phyloP scores from a whole-genome alignment of 805 yeast genomes.

The Starmerella apis region DNA sequence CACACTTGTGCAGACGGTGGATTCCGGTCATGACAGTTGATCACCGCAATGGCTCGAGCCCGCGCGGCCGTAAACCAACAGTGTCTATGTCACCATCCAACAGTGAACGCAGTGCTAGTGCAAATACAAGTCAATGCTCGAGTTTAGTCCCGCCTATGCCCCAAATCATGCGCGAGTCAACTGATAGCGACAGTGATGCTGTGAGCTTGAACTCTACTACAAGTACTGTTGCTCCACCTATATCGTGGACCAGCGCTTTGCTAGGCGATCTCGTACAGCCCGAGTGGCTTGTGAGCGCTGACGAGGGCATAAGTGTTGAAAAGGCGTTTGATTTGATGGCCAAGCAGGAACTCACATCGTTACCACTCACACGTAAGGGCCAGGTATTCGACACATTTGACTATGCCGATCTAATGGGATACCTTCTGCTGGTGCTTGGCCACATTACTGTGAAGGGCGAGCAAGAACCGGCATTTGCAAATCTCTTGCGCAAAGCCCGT shows the following conservation, averaged over 20 bases:
- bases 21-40: background rate
- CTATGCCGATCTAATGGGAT: slow-evolving; percentile 81
- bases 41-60: slow-evolving; percentile 2
- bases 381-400: slow-evolving; percentile 56
- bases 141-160: background rate
- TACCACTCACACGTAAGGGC: slow-evolving; percentile 48
- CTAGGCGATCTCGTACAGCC: slow-evolving; percentile 66
- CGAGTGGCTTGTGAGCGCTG: slow-evolving; percentile 63
- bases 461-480: slow-evolving; percentile 32
- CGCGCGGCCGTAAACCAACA: slow-evolving; percentile 2
- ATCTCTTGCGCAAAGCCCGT: slow-evolving; percentile 52
- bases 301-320: slow-evolving; percentile 64
- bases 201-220: slow-evolving; percentile 17
- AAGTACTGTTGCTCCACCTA: slow-evolving; percentile 9
- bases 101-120: background rate
- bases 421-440: slow-evolving; percentile 72
- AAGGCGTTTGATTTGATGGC: slow-evolving; percentile 73
- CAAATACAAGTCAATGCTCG: no score
- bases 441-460: slow-evolving; percentile 38
- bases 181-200: slow-evolving; percentile 24
- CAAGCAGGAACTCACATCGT: slow-evolving; percentile 64
- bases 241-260: slow-evolving; percentile 34
- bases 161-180: background rate
- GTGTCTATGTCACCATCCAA: background rate
- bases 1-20: background rate